Evolutionary conservation across 495 filamentous ascomycete genomes (phyloP).

Genomic region (Penicillium chermesinum): DNA sequence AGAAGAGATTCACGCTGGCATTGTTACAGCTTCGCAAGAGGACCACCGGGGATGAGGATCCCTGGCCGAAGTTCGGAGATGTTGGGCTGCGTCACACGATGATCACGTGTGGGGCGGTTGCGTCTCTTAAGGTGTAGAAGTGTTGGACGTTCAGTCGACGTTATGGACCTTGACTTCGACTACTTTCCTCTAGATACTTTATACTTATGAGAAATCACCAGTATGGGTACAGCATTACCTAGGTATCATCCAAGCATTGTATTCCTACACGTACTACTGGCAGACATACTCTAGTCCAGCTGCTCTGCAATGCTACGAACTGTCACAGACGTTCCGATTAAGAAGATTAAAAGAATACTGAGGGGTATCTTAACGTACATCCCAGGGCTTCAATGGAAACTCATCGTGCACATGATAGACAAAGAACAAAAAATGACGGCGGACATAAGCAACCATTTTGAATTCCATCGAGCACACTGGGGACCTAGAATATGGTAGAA

Average conservation of each 20-base stretch:
- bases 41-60: slow-evolving; percentile 2
- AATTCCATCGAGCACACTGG: neutral
- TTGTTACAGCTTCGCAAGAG: slow-evolving; percentile 5
- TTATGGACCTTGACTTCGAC: too few species aligned
- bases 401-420: slow-evolving; percentile 5
- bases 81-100: slow-evolving; percentile 7
- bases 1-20: neutral
- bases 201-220: too few species aligned
- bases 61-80: slow-evolving; percentile 1
- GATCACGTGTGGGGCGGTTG: neutral
- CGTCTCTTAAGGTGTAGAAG: too few species aligned
- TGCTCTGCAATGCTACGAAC: too few species aligned
- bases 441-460: neutral
- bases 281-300: too few species aligned
- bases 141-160: too few species aligned
- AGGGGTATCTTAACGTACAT: slow-evolving; percentile 29
- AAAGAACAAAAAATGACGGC: slow-evolving; percentile 4
- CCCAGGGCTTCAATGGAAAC: slow-evolving; percentile 10
- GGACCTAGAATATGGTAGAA: neutral
- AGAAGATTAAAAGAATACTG: slow-evolving; percentile 9
- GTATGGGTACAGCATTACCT: too few species aligned
- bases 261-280: too few species aligned
- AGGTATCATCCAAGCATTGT: too few species aligned
- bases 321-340: too few species aligned
- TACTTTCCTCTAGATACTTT: too few species aligned